phyloP scores from a whole-genome alignment of 129 eudicot genomes.

The Lactuca saligna region DNA sequence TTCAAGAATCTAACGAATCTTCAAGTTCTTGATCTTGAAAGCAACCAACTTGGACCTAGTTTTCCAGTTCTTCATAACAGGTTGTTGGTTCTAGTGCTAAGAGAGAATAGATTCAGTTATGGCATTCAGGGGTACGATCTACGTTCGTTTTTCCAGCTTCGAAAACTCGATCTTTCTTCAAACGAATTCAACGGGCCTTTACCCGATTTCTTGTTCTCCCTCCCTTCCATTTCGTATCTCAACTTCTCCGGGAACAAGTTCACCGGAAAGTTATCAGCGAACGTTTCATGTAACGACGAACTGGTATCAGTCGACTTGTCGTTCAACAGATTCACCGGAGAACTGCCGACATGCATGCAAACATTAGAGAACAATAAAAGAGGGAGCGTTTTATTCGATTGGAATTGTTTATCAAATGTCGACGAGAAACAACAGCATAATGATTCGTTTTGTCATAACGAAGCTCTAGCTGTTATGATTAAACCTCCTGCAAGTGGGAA shows the following conservation, averaged over 20 bases:
- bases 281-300: conserved; percentile 42
- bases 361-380: conserved; percentile 2
- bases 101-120: conserved; percentile 46
- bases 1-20: conserved; percentile 58
- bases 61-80: conserved; percentile 53
- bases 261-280: conserved; percentile 51
- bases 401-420: conserved; percentile 53
- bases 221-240: conserved; percentile 55
- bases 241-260: conserved; percentile 63
- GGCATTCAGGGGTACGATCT: conserved; percentile 41
- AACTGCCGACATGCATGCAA: conserved; percentile 58
- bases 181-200: conserved; percentile 59
- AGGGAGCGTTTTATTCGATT: conserved; percentile 36
- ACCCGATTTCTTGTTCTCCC: conserved; percentile 46
- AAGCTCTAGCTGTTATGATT: conserved; percentile 73
- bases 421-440: conserved; percentile 35
- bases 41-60: conserved; percentile 64
- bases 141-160: conserved; percentile 51
- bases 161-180: conserved; percentile 55
- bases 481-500: conserved; percentile 35
- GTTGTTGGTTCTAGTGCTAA: conserved; percentile 49
- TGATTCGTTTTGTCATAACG: conserved; percentile 51
- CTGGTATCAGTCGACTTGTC: conserved; percentile 53
- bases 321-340: conserved; percentile 62
- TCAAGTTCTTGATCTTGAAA: conserved; percentile 58